Evolutionary conservation across 805 yeast genomes (phyloP).

Genomic region (Ogataea naganishii): DNA sequence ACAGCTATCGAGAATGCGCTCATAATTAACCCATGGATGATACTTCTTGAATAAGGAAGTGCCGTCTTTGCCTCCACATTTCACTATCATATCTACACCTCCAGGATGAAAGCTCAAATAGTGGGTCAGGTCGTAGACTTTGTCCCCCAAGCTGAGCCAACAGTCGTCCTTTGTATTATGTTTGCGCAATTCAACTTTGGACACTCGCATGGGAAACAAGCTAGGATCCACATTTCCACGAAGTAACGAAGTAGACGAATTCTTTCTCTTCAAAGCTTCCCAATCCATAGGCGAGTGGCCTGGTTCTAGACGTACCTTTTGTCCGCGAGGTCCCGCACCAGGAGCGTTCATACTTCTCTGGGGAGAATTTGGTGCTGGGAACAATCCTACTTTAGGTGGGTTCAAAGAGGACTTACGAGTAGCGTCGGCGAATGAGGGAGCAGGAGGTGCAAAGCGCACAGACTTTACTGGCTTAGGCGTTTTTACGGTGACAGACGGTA

Average conservation of each 20-base stretch:
- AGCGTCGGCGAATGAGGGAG: no score
- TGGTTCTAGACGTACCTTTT: conserved; percentile 59
- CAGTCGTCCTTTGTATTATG: conserved; percentile 63
- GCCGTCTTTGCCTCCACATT: conserved; percentile 79
- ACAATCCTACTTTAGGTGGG: no score
- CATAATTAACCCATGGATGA: conserved; percentile 70
- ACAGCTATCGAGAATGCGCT: conserved; percentile 71
- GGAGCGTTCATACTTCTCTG: conserved; percentile 10
- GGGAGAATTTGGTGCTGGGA: conserved; percentile 12
- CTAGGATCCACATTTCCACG: conserved; percentile 41
- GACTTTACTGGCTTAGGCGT: no score
- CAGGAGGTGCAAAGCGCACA: no score
- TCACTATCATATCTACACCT: conserved; percentile 69
- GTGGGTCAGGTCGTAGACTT: conserved; percentile 79
- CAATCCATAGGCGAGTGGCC: conserved; percentile 86
- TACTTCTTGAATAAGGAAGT: conserved; percentile 67
- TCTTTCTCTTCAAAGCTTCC: conserved; percentile 52
- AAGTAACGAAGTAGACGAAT: conserved; percentile 28
- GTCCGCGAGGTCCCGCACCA: conserved; percentile 17
- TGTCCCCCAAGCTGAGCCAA: conserved; percentile 78
- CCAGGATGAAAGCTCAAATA: conserved; percentile 91
- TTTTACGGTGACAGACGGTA: no score
- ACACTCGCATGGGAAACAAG: conserved; percentile 45
- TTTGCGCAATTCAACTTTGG: conserved; percentile 45
- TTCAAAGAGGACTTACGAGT: no score